phyloP scores from a whole-genome alignment of 352 stramenopile species.

The Phytophthora citrophthora region DNA sequence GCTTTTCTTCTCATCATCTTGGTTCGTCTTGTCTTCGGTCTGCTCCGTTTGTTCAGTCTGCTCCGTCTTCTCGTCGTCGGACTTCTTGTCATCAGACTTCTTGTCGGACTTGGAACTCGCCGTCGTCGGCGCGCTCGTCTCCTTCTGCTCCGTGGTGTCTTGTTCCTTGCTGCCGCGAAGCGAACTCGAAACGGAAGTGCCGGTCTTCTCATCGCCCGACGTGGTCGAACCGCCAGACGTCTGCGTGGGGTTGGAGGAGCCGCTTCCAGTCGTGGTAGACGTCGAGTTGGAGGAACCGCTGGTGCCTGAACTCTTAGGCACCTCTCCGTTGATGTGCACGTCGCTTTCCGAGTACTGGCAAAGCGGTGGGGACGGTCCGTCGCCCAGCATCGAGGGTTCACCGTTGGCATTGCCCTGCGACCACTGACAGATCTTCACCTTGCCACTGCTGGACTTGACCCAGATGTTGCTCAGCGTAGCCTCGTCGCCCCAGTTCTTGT shows the following conservation, averaged over 20 bases:
- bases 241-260: conserved; percentile 1
- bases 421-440: conserved; percentile 32
- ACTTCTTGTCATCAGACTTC: conserved; percentile 2
- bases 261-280: conserved; percentile 24
- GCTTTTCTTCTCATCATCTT: neutral
- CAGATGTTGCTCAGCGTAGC: conserved; percentile 45
- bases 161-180: conserved; percentile 4
- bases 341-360: conserved; percentile 27
- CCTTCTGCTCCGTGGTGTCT: neutral
- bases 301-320: neutral
- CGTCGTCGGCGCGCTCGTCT: neutral
- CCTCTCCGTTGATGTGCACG: conserved; percentile 33
- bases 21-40: neutral
- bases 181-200: neutral
- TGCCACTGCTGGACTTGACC: conserved; percentile 23
- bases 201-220: conserved; percentile 4
- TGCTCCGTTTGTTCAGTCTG: neutral
- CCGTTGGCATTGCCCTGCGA: conserved; percentile 23
- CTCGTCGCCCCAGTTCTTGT: conserved; percentile 43
- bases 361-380: conserved; percentile 22
- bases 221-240: conserved; percentile 2
- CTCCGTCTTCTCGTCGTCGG: neutral
- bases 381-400: conserved; percentile 33
- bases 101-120: conserved; percentile 1
- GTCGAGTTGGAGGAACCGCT: conserved; percentile 1